Evolutionary conservation across 768 basidiomycete genomes (phyloP), one percentile per base, ranked within the genome.

Genomic region (Leucocoprinus leucothites): DNA sequence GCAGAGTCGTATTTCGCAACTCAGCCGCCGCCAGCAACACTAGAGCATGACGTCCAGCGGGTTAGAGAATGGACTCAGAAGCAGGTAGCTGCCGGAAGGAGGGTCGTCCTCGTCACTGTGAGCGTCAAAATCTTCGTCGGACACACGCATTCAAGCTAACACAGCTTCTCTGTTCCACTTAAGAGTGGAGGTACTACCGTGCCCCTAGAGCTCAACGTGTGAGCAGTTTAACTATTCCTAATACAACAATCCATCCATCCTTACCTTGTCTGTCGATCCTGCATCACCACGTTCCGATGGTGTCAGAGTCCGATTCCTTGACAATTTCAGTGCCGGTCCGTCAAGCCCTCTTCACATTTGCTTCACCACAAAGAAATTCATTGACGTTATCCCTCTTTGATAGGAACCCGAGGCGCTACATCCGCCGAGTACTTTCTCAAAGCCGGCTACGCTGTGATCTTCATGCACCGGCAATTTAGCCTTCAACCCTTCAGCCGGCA

Each of bases 101-200:
- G 84, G 58, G 90, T 99, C 36, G 97, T 96, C 8, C 80, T 99
- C 44, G 92, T 99, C 46, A 99, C 97, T 59, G 95, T 98, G 67
- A 71, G 90, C 72, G 21, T 43, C 13, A 9, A 4, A 34, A 13
- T 19, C 36, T 51, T 48, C 35, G 7, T 51, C 9, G 42, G 42
- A 31, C 24, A 40, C 26, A 44, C 14, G 42, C 25, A 19, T 44
- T 24, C 7, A 28, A 45, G 14, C 48, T 41, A 42, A 53, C 40
- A 48, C 56, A 35, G 64, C 14, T 26, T n/a, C 26, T 26, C 50
- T 58, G 60, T 45, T 57, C 43, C 48, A 25, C 57, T 61, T 47
- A 57, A 98, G 97, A 98, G 95, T 68, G 97, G 96, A 53, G 96
- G 97, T 57, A 99, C 97, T 16, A 98, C 95, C 1, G 96, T 98